Percentiles rank a stretch among this genome's conserved stretches.
Conservation (phyloP, 2,329 filamentous ascomycete genomes). For the Fusarium succisae region DNA sequence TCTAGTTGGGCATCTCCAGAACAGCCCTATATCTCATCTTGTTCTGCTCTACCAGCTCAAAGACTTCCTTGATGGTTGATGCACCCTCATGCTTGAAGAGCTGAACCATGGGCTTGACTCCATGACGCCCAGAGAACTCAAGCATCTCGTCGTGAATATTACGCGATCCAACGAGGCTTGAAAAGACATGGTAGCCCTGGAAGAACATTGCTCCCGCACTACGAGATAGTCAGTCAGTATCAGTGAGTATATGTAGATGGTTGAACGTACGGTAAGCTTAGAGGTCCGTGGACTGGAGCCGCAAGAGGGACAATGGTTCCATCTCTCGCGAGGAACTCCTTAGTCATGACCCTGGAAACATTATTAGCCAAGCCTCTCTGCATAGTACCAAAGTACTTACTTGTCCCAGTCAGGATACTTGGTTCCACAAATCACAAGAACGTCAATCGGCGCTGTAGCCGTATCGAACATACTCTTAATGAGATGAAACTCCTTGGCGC, state of each 20-base stretch:
- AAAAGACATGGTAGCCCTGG: constrained; percentile 1
- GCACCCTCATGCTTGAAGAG: constrained; percentile 6
- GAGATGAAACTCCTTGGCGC: constrained; percentile 1
- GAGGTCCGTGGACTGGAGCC: background rate
- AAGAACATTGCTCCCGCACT: constrained; percentile 15
- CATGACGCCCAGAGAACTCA: background rate
- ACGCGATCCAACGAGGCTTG: background rate
- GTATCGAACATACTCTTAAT: background rate
- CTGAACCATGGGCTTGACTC: background rate
- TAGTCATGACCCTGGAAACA: background rate
- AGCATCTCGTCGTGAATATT: constrained; percentile 11
- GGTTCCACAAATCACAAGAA: constrained; percentile 9
- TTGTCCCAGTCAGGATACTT: constrained; percentile 28
- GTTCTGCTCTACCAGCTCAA: background rate
- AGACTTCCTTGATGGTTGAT: background rate
- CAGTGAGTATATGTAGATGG: fast-evolving
- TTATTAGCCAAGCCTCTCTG: fast-evolving
- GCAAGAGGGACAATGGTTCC: background rate
- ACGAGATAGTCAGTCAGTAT: background rate
- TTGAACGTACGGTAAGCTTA: background rate
- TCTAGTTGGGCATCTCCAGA: background rate
- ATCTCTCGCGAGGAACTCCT: constrained; percentile 4
- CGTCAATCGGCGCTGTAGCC: background rate
- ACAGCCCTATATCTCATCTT: constrained; percentile 18
- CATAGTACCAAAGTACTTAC: background rate